Percentiles rank a stretch among this genome's conserved stretches.
Conservation (phyloP, 306 rosid genomes). For the Geum urbanum region DNA sequence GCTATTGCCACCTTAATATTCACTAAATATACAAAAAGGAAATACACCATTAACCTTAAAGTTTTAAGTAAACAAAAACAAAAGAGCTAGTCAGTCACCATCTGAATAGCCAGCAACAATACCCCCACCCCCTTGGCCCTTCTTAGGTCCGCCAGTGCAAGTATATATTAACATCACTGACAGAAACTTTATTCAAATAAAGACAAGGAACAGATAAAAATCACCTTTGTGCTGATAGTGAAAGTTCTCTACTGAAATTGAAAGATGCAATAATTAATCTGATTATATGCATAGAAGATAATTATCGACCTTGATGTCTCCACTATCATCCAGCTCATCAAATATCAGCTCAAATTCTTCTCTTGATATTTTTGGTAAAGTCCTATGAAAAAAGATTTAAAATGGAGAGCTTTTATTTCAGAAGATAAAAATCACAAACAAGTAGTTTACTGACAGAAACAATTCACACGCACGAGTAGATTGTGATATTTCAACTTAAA, state of each 20-base stretch:
- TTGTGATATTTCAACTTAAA: too few species aligned
- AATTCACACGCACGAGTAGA: not conserved
- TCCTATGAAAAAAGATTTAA: conserved; percentile 38
- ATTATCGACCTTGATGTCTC: conserved; percentile 63
- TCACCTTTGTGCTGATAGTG: not conserved
- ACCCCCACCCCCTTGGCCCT: too few species aligned
- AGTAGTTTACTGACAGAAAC: conserved; percentile 15
- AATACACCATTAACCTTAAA: too few species aligned
- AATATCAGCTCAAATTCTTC: conserved; percentile 90
- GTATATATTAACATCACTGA: not conserved
- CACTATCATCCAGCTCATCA: conserved; percentile 84
- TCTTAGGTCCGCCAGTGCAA: not conserved
- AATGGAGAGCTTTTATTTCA: conserved; percentile 28
- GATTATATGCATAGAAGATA: not conserved
- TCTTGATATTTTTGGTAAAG: conserved; percentile 72
- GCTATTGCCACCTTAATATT: not conserved
- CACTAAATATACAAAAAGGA: not conserved
- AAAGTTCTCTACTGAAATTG: not conserved
- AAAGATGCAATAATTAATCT: conserved; percentile 6
- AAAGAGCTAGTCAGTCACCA: not conserved
- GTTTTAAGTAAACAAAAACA: not conserved
- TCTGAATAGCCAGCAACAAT: not conserved
- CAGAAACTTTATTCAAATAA: too few species aligned
- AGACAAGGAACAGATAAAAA: not conserved
- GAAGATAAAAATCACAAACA: conserved; percentile 15